phyloP scores from a whole-genome alignment of 768 basidiomycete species.

The Auricularia sp. region DNA sequence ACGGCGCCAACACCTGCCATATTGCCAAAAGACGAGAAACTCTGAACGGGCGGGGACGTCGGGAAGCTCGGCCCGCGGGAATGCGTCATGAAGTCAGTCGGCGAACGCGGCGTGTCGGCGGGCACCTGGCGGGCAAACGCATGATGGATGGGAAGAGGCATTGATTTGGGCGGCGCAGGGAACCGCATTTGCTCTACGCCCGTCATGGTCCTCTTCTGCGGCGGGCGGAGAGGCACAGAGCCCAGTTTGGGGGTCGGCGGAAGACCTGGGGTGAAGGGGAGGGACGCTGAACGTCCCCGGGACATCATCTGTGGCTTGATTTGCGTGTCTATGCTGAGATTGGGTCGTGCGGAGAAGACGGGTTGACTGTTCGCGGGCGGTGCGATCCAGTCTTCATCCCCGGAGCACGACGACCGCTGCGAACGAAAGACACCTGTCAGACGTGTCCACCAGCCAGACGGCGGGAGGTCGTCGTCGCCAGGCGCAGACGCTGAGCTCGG shows the following conservation, averaged over 20 bases:
- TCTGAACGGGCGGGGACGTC: slow-evolving; percentile 14
- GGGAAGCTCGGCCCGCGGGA: slow-evolving; percentile 17
- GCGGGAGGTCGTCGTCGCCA: background rate
- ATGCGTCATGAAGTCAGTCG: slow-evolving; percentile 11
- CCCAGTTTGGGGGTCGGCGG: background rate
- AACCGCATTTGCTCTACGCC: slow-evolving; percentile 15
- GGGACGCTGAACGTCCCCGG: background rate
- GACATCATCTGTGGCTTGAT: background rate
- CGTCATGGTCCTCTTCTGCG: slow-evolving; percentile 5
- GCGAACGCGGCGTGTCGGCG: slow-evolving; percentile 12
- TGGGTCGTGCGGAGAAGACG: background rate
- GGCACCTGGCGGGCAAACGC: slow-evolving; percentile 22
- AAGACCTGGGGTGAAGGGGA: too few species aligned
- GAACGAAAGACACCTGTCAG: background rate
- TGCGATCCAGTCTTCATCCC: background rate
- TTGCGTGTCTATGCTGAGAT: background rate
- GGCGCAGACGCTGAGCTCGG: too few species aligned
- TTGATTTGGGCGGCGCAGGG: slow-evolving; percentile 11
- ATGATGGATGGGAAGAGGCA: slow-evolving; percentile 32
- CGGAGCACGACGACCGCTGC: background rate
- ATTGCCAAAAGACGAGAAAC: slow-evolving; percentile 12
- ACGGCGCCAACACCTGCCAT: slow-evolving; percentile 4
- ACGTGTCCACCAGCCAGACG: background rate
- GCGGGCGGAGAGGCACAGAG: background rate
- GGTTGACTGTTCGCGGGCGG: background rate